phyloP scores from a whole-genome alignment of 108 stramenopile genomes.

The Cyclotella distinguenda region DNA sequence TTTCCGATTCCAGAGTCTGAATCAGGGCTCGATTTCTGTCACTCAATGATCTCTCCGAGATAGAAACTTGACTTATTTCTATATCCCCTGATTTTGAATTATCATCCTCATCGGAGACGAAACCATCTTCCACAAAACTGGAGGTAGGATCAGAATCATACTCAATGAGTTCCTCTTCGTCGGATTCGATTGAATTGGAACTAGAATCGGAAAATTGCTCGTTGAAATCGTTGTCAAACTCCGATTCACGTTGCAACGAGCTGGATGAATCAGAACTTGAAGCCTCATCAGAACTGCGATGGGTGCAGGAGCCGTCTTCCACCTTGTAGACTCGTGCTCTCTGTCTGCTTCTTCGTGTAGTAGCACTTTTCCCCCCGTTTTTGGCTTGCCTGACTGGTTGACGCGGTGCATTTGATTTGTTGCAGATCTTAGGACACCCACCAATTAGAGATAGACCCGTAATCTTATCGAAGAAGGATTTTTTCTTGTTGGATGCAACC shows the following conservation, averaged over 20 bases:
- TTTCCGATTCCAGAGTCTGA: conserved; percentile 13
- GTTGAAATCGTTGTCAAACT: neutral
- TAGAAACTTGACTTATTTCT: neutral
- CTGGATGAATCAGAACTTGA: conserved; percentile 10
- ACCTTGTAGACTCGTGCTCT: neutral
- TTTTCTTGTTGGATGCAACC: neutral
- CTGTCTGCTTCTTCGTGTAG: neutral
- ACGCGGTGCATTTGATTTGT: neutral
- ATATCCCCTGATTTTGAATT: neutral
- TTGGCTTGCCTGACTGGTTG: neutral
- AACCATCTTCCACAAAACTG: conserved; percentile 24
- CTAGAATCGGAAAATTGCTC: neutral
- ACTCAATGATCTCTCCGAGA: neutral
- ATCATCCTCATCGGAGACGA: conserved; percentile 7
- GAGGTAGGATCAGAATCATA: neutral
- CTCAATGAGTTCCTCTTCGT: neutral
- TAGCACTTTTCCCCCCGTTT: neutral
- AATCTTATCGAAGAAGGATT: neutral
- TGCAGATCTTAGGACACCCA: conserved; percentile 3
- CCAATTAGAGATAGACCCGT: conserved; percentile 4
- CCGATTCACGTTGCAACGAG: neutral
- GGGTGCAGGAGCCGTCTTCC: conserved; percentile 14
- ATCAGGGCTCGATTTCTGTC: neutral
- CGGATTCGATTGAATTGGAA: conserved; percentile 2
- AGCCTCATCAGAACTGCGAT: conserved; percentile 1